phyloP scores from a whole-genome alignment of 1,284 basidiomycete species.

The Vanrija sp. region DNA sequence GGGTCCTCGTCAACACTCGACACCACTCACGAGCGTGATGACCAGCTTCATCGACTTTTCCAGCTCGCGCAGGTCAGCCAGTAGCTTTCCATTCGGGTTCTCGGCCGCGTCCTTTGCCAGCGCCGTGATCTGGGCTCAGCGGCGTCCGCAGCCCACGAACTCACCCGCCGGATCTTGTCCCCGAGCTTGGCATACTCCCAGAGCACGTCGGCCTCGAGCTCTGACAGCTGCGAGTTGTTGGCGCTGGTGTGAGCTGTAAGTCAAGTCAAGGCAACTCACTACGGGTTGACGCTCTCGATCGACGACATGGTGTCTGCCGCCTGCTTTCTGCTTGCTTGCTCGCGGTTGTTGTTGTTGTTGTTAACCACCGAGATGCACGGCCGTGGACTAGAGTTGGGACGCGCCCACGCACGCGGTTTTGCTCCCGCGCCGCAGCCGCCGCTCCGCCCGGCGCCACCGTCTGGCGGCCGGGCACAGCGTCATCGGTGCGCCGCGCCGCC shows the following conservation, averaged over 20 bases:
- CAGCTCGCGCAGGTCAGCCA: slow-evolving; percentile 73
- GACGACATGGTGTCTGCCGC: not conserved
- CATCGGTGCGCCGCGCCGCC: too few species aligned
- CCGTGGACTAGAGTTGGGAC: too few species aligned
- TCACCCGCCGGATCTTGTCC: slow-evolving; percentile 64
- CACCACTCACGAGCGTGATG: slow-evolving; percentile 66
- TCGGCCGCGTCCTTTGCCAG: slow-evolving; percentile 51
- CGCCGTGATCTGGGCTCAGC: slow-evolving; percentile 41
- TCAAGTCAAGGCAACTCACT: not conserved
- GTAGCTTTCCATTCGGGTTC: slow-evolving; percentile 67
- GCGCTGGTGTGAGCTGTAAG: slow-evolving; percentile 23
- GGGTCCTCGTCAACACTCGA: not conserved
- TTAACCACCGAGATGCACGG: not conserved
- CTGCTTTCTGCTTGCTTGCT: too few species aligned
- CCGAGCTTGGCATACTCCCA: slow-evolving; percentile 76
- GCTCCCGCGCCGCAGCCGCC: too few species aligned
- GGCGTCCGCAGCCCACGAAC: slow-evolving; percentile 20
- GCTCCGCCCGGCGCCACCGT: too few species aligned
- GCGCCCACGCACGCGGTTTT: too few species aligned
- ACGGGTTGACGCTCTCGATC: slow-evolving; percentile 4
- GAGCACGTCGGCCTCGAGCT: slow-evolving; percentile 64
- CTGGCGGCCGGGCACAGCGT: too few species aligned
- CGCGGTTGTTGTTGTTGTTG: not conserved
- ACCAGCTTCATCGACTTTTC: slow-evolving; percentile 95
- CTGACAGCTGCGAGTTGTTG: slow-evolving; percentile 58